These are phyloP conservation scores for Phytophthora quininea DNA, from an alignment of 352 stramenopile genomes.

Conservation along the genomic window DNA sequence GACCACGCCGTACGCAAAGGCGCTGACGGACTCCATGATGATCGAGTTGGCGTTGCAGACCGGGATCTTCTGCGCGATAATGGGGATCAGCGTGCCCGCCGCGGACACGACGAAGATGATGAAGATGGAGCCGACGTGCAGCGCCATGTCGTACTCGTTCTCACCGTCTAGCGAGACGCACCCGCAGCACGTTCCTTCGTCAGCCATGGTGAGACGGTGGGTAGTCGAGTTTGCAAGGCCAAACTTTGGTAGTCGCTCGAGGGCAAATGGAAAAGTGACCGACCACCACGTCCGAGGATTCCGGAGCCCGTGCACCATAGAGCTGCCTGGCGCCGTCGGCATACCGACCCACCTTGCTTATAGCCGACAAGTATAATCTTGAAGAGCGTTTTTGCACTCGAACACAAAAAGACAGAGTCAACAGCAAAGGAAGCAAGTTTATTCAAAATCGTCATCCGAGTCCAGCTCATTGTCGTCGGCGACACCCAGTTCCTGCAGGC, in stretches of 20 bases:
- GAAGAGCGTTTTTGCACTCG: too few species aligned
- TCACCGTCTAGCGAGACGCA: constrained; percentile 38
- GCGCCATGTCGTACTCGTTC: constrained; percentile 50
- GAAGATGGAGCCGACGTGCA: constrained; percentile 61
- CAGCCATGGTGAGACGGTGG: constrained; percentile 29
- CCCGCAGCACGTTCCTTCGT: constrained; percentile 49
- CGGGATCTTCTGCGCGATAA: constrained; percentile 48
- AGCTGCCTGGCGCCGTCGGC: constrained; percentile 7
- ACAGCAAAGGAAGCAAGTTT: too few species aligned
- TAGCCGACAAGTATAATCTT: too few species aligned
- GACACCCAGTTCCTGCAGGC: too few species aligned
- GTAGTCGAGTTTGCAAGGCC: neutral
- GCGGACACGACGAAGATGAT: constrained; percentile 62
- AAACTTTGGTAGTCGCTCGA: constrained; percentile 1
- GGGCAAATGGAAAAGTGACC: constrained; percentile 23
- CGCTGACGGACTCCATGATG: constrained; percentile 57
- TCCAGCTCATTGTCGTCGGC: too few species aligned
- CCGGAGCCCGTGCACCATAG: neutral
- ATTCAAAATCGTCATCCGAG: too few species aligned
- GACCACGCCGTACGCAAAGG: constrained; percentile 72
- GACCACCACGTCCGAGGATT: neutral
- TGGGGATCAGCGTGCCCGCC: constrained; percentile 47
- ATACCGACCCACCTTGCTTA: too few species aligned
- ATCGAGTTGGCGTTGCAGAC: constrained; percentile 42
- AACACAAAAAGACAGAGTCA: too few species aligned